These are phyloP conservation scores for Russula griseocarnosa DNA, from an alignment of 768 basidiomycete species.

Conservation along the genomic window DNA sequence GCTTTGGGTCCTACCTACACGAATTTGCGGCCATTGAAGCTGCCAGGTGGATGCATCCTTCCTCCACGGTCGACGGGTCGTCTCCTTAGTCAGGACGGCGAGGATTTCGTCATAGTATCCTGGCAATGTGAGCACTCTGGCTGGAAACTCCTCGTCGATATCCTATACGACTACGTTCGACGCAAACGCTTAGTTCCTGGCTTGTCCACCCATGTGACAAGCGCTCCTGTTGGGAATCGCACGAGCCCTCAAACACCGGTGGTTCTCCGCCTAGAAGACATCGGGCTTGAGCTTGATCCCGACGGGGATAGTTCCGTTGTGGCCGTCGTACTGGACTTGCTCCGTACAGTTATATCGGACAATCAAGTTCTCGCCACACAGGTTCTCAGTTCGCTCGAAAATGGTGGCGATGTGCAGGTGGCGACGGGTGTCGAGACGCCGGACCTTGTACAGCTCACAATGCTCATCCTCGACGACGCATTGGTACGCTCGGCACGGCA, in stretches of 20 bases:
- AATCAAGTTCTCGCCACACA: conserved; percentile 60
- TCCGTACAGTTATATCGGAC: conserved; percentile 70
- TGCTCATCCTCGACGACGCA: conserved; percentile 76
- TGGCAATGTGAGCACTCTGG: conserved; percentile 84
- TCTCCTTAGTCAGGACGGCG: conserved; percentile 66
- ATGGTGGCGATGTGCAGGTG: conserved; percentile 43
- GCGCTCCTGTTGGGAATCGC: background rate
- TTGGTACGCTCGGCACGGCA: conserved; percentile 50
- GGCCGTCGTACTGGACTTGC: conserved; percentile 71
- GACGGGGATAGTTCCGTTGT: conserved; percentile 62
- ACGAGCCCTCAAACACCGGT: conserved; percentile 19
- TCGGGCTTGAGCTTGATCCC: conserved; percentile 65
- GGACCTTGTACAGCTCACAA: conserved; percentile 75
- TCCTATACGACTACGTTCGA: conserved; percentile 72
- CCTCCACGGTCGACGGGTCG: conserved; percentile 63
- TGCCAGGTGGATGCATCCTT: conserved; percentile 74
- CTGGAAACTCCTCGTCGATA: conserved; percentile 81
- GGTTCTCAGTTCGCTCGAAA: conserved; percentile 65
- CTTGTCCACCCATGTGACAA: background rate
- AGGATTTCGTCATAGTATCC: conserved; percentile 63
- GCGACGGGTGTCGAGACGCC: conserved; percentile 54
- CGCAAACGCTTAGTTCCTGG: conserved; percentile 46
- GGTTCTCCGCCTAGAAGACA: conserved; percentile 54
- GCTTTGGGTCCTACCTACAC: conserved; percentile 54
- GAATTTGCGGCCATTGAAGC: conserved; percentile 60